Conservation (phyloP, 768 basidiomycete genomes). For the Lactarius hengduanensis region DNA sequence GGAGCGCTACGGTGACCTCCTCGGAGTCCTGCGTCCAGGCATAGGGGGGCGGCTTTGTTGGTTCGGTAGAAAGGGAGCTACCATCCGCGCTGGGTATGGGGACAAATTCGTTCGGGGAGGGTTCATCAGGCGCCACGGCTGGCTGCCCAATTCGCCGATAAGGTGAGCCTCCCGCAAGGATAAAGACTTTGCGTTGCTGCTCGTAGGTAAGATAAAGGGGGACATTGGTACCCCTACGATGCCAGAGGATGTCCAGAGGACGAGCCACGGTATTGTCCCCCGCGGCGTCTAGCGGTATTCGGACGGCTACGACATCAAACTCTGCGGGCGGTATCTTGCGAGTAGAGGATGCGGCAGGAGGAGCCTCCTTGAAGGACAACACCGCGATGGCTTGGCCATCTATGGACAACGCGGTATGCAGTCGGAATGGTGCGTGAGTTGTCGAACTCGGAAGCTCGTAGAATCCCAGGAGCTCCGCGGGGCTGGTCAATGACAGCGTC, state of each 20-base stretch:
- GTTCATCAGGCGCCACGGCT: slow-evolving; percentile 46
- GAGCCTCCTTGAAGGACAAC: slow-evolving; percentile 50
- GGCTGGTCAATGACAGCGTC: slow-evolving; percentile 40
- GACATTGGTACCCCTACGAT: slow-evolving; percentile 65
- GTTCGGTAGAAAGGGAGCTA: slow-evolving; percentile 31
- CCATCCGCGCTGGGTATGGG: slow-evolving; percentile 67
- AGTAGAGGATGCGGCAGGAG: background rate
- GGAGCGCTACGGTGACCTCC: slow-evolving; percentile 78
- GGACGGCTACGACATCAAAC: slow-evolving; percentile 68
- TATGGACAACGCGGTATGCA: slow-evolving; percentile 43
- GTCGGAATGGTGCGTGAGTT: slow-evolving; percentile 40
- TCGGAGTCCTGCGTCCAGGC: slow-evolving; percentile 91
- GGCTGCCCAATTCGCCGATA: slow-evolving; percentile 47
- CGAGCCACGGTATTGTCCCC: slow-evolving; percentile 36
- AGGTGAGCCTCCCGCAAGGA: slow-evolving; percentile 56
- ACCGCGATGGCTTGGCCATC: slow-evolving; percentile 46
- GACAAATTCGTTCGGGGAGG: slow-evolving; percentile 61
- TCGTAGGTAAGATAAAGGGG: slow-evolving; percentile 58
- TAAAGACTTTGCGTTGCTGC: slow-evolving; percentile 44
- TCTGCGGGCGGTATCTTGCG: slow-evolving; percentile 37
- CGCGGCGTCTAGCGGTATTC: slow-evolving; percentile 46
- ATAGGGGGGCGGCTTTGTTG: slow-evolving; percentile 69
- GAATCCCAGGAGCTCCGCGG: slow-evolving; percentile 49
- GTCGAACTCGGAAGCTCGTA: slow-evolving; percentile 46
- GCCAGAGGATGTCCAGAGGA: slow-evolving; percentile 62